A percentile compares a stretch with the other conserved stretches of the same genome.
phyloP scores from a whole-genome alignment of 163 green algal genomes.

The Scenedesmus sp. region DNA sequence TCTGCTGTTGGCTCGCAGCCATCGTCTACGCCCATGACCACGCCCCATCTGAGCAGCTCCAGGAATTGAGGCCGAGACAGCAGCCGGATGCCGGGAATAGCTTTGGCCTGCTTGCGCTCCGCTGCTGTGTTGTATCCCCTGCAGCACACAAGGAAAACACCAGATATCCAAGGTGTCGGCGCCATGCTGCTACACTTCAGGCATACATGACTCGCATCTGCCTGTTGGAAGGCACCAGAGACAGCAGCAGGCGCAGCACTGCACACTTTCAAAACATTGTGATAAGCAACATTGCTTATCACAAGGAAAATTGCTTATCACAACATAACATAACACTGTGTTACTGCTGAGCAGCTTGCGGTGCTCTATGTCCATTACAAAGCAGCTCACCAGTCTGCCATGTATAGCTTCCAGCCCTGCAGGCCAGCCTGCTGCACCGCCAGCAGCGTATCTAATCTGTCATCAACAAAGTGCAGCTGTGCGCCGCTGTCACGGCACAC shows the following conservation, averaged over 20 bases:
- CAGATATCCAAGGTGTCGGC: no score
- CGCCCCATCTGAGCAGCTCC: slow-evolving; percentile 53
- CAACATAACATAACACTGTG: no score
- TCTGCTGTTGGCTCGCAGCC: slow-evolving; percentile 55
- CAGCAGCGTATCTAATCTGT: slow-evolving; percentile 67
- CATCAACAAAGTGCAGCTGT: slow-evolving; percentile 69
- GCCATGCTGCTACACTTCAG: no score
- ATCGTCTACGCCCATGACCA: slow-evolving; percentile 41
- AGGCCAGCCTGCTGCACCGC: slow-evolving; percentile 47
- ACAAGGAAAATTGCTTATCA: no score
- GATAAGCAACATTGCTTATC: no score
- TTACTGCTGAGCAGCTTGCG: no score
- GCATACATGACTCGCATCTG: no score
- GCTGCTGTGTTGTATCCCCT: slow-evolving; percentile 58
- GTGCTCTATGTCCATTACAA: no score
- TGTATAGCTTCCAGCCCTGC: slow-evolving; percentile 62
- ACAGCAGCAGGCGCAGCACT: background rate
- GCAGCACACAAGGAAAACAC: background rate
- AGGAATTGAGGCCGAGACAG: slow-evolving; percentile 32
- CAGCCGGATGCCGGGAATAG: slow-evolving; percentile 16
- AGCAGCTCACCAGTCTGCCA: slow-evolving; percentile 53
- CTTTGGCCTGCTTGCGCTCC: slow-evolving; percentile 34
- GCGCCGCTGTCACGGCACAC: slow-evolving; percentile 40
- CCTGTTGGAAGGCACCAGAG: no score
- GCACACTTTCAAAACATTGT: no score